These are phyloP conservation scores for Digitaria exilis DNA, from an alignment of 202 grass and related monocot species.

Conservation along the genomic window DNA sequence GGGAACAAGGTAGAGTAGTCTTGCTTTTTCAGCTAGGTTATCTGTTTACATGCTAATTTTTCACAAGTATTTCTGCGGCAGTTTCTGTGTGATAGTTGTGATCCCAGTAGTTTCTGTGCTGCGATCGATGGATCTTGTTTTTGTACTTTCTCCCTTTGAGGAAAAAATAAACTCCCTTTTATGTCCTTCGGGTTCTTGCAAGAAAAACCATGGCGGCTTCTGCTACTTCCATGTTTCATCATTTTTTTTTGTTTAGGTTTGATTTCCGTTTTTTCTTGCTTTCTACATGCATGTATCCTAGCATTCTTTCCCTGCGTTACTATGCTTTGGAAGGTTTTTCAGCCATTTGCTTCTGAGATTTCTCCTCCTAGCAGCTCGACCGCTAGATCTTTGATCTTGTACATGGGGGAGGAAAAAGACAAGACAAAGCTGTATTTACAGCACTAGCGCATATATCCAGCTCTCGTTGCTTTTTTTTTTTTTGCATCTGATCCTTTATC, in stretches of 20 bases:
- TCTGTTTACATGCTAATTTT: slow-evolving; percentile 33
- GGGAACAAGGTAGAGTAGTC: slow-evolving; percentile 7
- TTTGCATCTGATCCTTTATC: slow-evolving; percentile 15
- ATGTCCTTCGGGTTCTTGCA: slow-evolving; percentile 42
- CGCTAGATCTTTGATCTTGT: slow-evolving; percentile 40
- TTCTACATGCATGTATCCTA: slow-evolving; percentile 33
- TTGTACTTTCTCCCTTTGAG: slow-evolving; percentile 45
- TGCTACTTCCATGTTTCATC: slow-evolving; percentile 30
- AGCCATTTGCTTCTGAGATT: slow-evolving; percentile 10
- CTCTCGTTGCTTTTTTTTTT: slow-evolving; percentile 17
- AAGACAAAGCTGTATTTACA: background rate
- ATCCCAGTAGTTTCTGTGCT: background rate
- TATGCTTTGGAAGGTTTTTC: slow-evolving; percentile 26
- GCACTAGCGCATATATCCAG: background rate
- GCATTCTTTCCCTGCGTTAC: slow-evolving; percentile 17
- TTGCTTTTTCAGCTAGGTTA: slow-evolving; percentile 38
- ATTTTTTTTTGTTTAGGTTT: slow-evolving; percentile 22
- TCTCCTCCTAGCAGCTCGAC: background rate
- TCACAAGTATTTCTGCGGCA: slow-evolving; percentile 19
- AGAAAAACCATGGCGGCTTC: slow-evolving; percentile 11
- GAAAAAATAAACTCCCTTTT: slow-evolving; percentile 20
- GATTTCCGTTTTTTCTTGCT: slow-evolving; percentile 20
- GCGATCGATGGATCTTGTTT: background rate
- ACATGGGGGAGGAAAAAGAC: background rate
- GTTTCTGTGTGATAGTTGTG: slow-evolving; percentile 3